These are phyloP conservation scores for Zygotorulaspora chibaensis DNA, from an alignment of 805 yeast species.

Conservation along the genomic window DNA sequence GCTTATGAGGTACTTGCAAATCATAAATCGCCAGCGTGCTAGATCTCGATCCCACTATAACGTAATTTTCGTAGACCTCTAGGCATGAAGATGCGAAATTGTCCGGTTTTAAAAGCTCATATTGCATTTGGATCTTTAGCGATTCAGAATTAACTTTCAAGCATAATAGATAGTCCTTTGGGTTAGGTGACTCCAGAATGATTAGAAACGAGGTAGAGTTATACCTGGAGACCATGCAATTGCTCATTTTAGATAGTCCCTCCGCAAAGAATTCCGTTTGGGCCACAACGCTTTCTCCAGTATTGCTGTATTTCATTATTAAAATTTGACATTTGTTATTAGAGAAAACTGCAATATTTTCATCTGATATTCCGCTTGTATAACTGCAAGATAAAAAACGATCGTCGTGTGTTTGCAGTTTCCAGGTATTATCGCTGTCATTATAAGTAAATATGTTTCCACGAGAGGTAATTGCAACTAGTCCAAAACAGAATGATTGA, in stretches of 20 bases:
- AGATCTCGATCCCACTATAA: constrained; percentile 68
- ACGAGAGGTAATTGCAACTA: constrained; percentile 52
- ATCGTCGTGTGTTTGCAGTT: constrained; percentile 17
- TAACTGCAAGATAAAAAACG: constrained; percentile 40
- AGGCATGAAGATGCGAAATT: constrained; percentile 60
- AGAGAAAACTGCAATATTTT: constrained; percentile 36
- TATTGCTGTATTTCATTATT: constrained; percentile 39
- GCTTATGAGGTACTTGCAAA: constrained; percentile 25
- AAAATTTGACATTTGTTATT: constrained; percentile 42
- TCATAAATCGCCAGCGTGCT: constrained; percentile 60
- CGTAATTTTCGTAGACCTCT: constrained; percentile 39
- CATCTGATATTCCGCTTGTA: constrained; percentile 39
- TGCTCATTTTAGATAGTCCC: constrained; percentile 45
- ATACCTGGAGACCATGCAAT: constrained; percentile 37
- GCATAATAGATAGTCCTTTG: constrained; percentile 48
- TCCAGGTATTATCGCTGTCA: constrained; percentile 28
- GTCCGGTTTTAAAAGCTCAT: constrained; percentile 38
- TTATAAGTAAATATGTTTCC: constrained; percentile 47
- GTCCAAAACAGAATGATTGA: constrained; percentile 43
- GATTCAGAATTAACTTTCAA: constrained; percentile 34
- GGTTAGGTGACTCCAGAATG: constrained; percentile 61
- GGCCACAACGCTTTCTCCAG: constrained; percentile 30
- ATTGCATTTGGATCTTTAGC: constrained; percentile 26
- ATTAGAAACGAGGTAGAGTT: constrained; percentile 24
- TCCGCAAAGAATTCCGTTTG: constrained; percentile 23